Percentiles rank a stretch among this genome's conserved stretches.
phyloP scores from a whole-genome alignment of 768 basidiomycete genomes.

The Lentinula aciculospora region DNA sequence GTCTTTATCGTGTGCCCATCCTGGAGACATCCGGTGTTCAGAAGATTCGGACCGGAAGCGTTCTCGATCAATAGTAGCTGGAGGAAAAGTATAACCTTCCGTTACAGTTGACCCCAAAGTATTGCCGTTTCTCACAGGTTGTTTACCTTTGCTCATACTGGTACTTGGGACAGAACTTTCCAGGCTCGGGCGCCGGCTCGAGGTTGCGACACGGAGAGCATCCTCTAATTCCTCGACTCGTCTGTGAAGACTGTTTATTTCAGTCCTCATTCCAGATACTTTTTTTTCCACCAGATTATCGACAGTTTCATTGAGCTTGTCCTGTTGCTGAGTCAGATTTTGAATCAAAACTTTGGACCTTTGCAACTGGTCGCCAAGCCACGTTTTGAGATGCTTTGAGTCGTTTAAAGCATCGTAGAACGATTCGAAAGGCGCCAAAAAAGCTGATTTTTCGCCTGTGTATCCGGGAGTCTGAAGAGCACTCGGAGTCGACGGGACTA shows the following conservation, averaged over 20 bases:
- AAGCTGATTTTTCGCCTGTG: slow-evolving; percentile 64
- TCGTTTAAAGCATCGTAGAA: slow-evolving; percentile 86
- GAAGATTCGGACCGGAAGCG: slow-evolving; percentile 11
- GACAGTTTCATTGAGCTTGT: slow-evolving; percentile 54
- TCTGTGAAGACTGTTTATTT: slow-evolving; percentile 53
- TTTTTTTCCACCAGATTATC: slow-evolving; percentile 58
- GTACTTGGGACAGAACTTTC: slow-evolving; percentile 14
- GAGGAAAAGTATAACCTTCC: slow-evolving; percentile 44
- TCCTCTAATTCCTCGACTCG: slow-evolving; percentile 69
- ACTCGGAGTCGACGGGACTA: slow-evolving; percentile 69
- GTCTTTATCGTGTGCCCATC: slow-evolving; percentile 29
- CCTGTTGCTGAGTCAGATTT: slow-evolving; percentile 53
- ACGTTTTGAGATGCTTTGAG: slow-evolving; percentile 69
- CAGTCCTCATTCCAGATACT: slow-evolving; percentile 51
- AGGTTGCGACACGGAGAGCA: slow-evolving; percentile 25
- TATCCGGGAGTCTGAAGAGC: slow-evolving; percentile 56
- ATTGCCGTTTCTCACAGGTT: slow-evolving; percentile 33
- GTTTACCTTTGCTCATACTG: slow-evolving; percentile 22
- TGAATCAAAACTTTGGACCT: slow-evolving; percentile 53
- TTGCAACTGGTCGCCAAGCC: slow-evolving; percentile 70
- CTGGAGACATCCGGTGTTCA: slow-evolving; percentile 36
- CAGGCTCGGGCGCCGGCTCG: slow-evolving; percentile 20
- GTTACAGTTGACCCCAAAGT: slow-evolving; percentile 22
- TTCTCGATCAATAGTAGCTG: slow-evolving; percentile 23
- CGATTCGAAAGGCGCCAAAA: slow-evolving; percentile 74